Evolutionary conservation across 768 basidiomycete genomes (phyloP).

Genomic region (Boletus vinaceobasis): DNA sequence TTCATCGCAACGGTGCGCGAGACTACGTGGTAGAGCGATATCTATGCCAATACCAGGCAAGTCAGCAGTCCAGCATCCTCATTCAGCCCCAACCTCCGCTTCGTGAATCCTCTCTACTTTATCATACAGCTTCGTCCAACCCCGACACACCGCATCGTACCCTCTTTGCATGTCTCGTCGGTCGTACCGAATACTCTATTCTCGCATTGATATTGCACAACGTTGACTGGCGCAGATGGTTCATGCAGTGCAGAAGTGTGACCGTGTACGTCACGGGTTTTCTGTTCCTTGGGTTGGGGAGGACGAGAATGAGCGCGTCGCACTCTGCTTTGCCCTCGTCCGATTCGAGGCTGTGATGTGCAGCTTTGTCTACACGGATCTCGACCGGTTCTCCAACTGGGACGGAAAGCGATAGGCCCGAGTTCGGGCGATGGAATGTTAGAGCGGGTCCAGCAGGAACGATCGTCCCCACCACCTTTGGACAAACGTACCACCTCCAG

Average conservation of each 20-base stretch:
- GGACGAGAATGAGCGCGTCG: slow-evolving; percentile 11
- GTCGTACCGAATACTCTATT: slow-evolving; percentile 7
- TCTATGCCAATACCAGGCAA: too few species aligned
- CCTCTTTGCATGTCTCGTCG: slow-evolving; percentile 6
- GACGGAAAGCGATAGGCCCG: slow-evolving; percentile 9
- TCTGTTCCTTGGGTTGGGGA: slow-evolving; percentile 3
- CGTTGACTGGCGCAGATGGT: neutral
- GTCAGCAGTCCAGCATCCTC: too few species aligned
- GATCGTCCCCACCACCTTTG: slow-evolving; percentile 4
- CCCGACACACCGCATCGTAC: slow-evolving; percentile 11
- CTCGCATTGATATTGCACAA: slow-evolving; percentile 11
- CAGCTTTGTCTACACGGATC: slow-evolving; percentile 8
- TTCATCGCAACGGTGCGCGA: too few species aligned
- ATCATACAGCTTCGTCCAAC: slow-evolving; percentile 10
- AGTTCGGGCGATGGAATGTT: too few species aligned
- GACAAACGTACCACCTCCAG: too few species aligned
- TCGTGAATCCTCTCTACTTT: slow-evolving; percentile 9
- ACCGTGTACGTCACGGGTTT: slow-evolving; percentile 12
- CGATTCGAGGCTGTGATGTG: slow-evolving; percentile 6
- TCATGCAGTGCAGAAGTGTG: neutral
- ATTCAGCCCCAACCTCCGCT: too few species aligned
- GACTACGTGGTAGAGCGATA: too few species aligned
- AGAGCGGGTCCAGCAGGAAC: too few species aligned
- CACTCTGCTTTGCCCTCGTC: slow-evolving; percentile 11
- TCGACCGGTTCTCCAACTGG: neutral